Base-by-base conservation (phyloP, 2,329 filamentous ascomycete genomes). In the Colletotrichum sp. region DNA sequence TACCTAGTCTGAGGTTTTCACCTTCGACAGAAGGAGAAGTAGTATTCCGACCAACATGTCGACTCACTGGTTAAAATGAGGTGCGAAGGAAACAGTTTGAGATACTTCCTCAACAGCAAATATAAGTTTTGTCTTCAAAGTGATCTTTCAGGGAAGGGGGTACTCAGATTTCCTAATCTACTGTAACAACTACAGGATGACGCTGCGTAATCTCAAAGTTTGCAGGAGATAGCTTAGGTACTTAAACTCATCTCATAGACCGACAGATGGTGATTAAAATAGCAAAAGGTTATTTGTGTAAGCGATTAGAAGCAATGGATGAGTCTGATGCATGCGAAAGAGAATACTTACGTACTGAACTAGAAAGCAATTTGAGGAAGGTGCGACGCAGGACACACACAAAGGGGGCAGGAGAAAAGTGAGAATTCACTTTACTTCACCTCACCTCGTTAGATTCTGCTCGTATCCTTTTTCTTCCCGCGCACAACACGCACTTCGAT, bases 201-300 rank as follows among this genome's bases (percentile, higher is more conserved):
- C 18, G 9, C 18, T 49, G 39, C 18, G 9, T 49, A 12, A 12
- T 49, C 39, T n/a, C 9, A n/a, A 49, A 49, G 9, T n/a, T n/a
- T 12, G 18, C 18, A 12, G 39, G 5, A 49, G 39, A 44, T n/a
- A 44, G 0, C 2, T 44, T 44, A 44, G 18, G 9, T 44, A 44
- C 39, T 6, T 44, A 10, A 44, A 44, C 16, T 44, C 36, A 44
- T n/a, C 1, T 4, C 18, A 44, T 12, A n/a, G 3, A 44, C 39
- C 9, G 18, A 7, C 3, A 44, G 18, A n/a, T 44, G 3, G 18
- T 10, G 18, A n/a, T n/a, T 0, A 2, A n/a, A 44, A 44, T 44
- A n/a, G 18, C 39, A n/a, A n/a, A 44, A 44, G 1, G 39, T 44
- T 10, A 12, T n/a, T 44, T 1, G 0, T n/a, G 18, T 0, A 12